Conservation (phyloP, 2,329 filamentous ascomycete species). For the Byssochlamys sp. region DNA sequence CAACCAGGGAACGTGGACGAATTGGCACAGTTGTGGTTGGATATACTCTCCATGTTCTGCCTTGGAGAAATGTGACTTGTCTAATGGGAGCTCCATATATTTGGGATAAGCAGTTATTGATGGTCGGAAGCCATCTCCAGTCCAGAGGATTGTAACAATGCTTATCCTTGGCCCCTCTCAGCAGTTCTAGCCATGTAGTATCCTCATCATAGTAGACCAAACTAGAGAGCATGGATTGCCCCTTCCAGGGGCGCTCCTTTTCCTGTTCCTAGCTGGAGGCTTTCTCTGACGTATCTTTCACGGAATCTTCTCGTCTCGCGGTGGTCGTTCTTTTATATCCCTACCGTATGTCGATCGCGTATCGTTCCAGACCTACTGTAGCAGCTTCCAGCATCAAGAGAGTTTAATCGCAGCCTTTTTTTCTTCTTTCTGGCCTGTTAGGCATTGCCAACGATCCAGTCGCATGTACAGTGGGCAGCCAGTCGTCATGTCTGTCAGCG, state of each 20-base stretch:
- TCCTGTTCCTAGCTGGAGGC: neutral
- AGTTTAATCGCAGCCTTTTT: neutral
- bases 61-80: neutral
- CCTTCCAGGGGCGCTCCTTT: neutral
- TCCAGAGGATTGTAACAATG: neutral
- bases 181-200: neutral
- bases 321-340: neutral
- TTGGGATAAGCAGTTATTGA: neutral
- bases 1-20: neutral
- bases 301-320: neutral
- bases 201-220: neutral
- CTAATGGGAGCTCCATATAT: neutral
- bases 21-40: neutral
- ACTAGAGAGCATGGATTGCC: neutral
- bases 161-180: neutral
- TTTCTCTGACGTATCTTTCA: neutral
- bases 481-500: constrained; percentile 3
- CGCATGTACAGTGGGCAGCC: neutral
- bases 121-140: neutral
- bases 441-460: neutral
- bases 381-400: neutral
- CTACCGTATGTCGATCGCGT: neutral
- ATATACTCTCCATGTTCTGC: neutral
- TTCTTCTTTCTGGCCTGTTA: neutral
- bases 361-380: neutral